phyloP scores from a whole-genome alignment of 768 basidiomycete genomes.

The Trametes maxima region DNA sequence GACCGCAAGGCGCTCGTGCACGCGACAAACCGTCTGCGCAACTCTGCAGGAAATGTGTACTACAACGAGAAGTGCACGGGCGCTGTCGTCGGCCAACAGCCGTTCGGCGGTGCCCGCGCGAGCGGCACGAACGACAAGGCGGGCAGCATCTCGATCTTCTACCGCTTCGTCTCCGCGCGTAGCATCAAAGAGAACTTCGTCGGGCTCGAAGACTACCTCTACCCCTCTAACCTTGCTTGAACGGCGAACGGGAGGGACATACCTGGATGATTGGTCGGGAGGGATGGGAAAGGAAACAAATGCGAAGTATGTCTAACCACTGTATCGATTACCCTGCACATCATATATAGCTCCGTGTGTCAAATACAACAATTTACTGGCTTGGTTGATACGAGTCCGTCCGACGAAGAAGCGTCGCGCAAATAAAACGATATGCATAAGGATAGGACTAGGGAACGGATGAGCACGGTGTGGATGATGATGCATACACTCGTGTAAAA shows the following conservation, averaged over 20 bases:
- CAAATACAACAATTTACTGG: constrained; percentile 4
- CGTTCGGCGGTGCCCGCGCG: constrained; percentile 91
- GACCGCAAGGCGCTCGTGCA: constrained; percentile 80
- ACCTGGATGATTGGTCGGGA: not conserved
- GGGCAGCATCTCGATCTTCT: constrained; percentile 76
- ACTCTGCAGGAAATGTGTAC: constrained; percentile 95
- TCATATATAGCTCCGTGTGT: not conserved
- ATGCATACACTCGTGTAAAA: no score
- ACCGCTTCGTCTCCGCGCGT: constrained; percentile 83
- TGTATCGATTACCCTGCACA: constrained; percentile 13
- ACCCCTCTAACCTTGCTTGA: constrained; percentile 85
- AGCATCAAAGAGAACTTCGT: constrained; percentile 99
- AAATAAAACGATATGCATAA: not conserved
- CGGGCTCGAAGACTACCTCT: constrained; percentile 73
- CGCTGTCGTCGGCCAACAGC: constrained; percentile 97
- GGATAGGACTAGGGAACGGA: not conserved
- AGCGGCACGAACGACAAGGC: constrained; percentile 99
- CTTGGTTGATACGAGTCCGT: constrained; percentile 5
- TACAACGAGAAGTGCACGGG: constrained; percentile 99
- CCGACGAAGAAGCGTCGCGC: not conserved
- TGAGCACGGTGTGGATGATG: not conserved
- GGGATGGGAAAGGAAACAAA: not conserved
- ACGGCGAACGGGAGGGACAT: not conserved
- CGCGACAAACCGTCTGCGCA: constrained; percentile 82
- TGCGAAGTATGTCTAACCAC: not conserved